These are phyloP conservation scores for Cardamine chenopodiifolia DNA, from an alignment of 345 rosid species.

Conservation along the genomic window DNA sequence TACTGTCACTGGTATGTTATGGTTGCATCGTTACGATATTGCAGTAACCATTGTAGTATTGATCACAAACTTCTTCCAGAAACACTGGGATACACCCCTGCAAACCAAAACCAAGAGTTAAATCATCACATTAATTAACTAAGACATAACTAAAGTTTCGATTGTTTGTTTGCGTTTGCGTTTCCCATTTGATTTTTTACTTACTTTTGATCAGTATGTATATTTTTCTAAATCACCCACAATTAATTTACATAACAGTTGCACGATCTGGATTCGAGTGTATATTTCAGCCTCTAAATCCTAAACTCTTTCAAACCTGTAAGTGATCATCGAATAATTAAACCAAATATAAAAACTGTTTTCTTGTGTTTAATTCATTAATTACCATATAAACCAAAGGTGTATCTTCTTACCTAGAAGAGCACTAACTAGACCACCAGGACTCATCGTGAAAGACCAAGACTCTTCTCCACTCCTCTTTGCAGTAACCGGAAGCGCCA, in stretches of 20 bases:
- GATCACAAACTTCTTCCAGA: slow-evolving; percentile 96
- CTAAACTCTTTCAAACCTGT: slow-evolving; percentile 83
- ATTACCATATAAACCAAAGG: background rate
- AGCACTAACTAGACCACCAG: slow-evolving; percentile 92
- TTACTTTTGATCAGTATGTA: background rate
- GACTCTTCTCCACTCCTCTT: slow-evolving; percentile 81
- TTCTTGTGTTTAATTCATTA: background rate
- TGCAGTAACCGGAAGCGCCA: slow-evolving; percentile 90
- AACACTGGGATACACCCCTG: slow-evolving; percentile 97
- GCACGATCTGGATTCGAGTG: background rate
- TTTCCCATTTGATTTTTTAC: background rate
- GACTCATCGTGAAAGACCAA: slow-evolving; percentile 90
- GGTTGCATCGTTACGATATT: slow-evolving; percentile 90
- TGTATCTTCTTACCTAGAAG: slow-evolving; percentile 68
- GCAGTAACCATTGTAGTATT: slow-evolving; percentile 96
- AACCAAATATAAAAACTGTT: slow-evolving; percentile 8
- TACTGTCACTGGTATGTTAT: slow-evolving; percentile 94
- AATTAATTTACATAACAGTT: background rate
- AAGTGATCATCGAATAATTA: slow-evolving; percentile 18
- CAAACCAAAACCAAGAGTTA: slow-evolving; percentile 13
- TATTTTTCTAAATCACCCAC: background rate
- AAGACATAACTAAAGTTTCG: background rate
- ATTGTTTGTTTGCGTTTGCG: background rate
- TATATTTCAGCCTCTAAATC: background rate
- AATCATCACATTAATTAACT: background rate